These are phyloP conservation scores for Actinomortierella wolfii DNA, from an alignment of 371 early-diverging fungal genomes.

Conservation along the genomic window DNA sequence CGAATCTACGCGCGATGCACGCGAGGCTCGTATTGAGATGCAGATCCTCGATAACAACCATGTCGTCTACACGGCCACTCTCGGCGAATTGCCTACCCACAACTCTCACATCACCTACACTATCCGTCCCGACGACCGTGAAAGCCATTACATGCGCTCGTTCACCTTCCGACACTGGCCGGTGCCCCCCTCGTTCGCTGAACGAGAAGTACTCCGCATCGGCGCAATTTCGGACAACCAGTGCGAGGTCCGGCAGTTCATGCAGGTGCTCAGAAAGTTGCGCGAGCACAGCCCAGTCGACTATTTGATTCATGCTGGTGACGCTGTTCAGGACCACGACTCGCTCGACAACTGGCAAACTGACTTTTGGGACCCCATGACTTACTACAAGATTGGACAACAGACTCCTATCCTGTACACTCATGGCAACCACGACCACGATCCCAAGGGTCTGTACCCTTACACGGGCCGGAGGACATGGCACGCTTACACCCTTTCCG, in stretches of 20 bases:
- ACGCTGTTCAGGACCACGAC: conserved; percentile 65
- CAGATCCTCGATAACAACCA: conserved; percentile 52
- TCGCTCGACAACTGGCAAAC: conserved; percentile 74
- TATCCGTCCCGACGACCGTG: conserved; percentile 25
- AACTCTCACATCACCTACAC: conserved; percentile 48
- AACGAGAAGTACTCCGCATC: conserved; percentile 55
- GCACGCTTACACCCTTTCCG: conserved; percentile 67
- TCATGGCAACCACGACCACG: conserved; percentile 81
- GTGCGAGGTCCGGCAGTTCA: conserved; percentile 59
- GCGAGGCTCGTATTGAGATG: conserved; percentile 25
- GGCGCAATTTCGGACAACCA: conserved; percentile 68
- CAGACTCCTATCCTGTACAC: conserved; percentile 70
- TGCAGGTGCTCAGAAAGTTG: conserved; percentile 52
- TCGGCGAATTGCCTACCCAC: conserved; percentile 49
- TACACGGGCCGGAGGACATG: conserved; percentile 57
- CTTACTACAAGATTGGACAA: conserved; percentile 58
- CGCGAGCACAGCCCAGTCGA: conserved; percentile 49
- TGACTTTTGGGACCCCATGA: conserved; percentile 71
- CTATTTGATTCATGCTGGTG: conserved; percentile 68
- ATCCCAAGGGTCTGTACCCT: conserved; percentile 50
- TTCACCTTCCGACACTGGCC: conserved; percentile 36
- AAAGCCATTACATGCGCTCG: conserved; percentile 21
- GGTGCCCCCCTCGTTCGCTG: conserved; percentile 26
- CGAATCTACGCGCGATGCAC: conserved; percentile 5
- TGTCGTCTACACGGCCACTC: conserved; percentile 54